Evolutionary conservation across 495 filamentous ascomycete species (phyloP), one percentile per base, ranked within the genome.

Genomic region (Aspergillus bertholletiae): DNA sequence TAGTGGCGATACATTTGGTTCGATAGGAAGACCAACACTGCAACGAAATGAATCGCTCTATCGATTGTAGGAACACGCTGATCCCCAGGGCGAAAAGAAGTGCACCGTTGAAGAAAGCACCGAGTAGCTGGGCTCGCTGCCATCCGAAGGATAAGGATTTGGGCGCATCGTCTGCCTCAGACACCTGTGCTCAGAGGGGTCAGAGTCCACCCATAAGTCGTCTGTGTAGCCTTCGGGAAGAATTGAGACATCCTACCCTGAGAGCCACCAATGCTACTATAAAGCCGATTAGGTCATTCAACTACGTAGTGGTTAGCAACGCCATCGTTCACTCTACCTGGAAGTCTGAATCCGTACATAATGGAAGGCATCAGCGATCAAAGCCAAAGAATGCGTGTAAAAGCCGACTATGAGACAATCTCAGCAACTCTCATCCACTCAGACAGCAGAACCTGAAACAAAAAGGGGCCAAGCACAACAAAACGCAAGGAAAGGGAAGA

Each of bases 341-440:
- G 22, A 41, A n/a, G 2, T 11, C 40, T 1, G 24, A 35, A 49
- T 27, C 54, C 80, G 56, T 72, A 90, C 87, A 85, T 96, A 96
- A 65, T 96, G 92, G 65, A 96, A 96, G 43, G 91, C 88, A 76
- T 96, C 92, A 17, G 92, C 92, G 58, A 92, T 86, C 51, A 96
- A 69, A 3, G 92, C 92, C 44, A 96, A 79, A n/a, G 91, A 96
- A 59, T 86, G 82, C 26, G 91, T 90, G 30, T 83, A 75, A 60
- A 92, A 87, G 23, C 92, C 92, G 46, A 88, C 82, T 75, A 48
- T 49, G 13, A 41, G 37, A 45, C 13, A 26, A n/a, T 9, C 24
- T 22, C 39, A 28, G 22, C 21, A 18, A 39, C n/a, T 4, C 4
- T 28, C 26, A 9, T 20, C 9, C 37, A 34, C 30, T 34, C 30